Evolutionary conservation across 768 basidiomycete species (phyloP).

Genomic region (Naematelia encephala): DNA sequence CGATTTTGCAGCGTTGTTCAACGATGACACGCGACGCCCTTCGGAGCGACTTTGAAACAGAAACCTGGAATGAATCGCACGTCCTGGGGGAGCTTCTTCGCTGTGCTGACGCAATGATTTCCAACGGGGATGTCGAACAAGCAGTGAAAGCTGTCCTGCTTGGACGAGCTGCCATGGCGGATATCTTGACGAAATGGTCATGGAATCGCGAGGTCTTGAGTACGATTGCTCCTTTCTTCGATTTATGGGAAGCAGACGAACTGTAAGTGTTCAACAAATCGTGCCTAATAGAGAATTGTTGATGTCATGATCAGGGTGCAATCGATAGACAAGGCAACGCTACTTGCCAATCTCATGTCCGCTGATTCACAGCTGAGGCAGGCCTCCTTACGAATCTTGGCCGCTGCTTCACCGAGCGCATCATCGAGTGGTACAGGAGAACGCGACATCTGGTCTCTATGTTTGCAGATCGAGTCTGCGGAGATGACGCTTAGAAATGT

Average conservation of each 20-base stretch:
- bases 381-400: slow-evolving; percentile 56
- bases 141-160: slow-evolving; percentile 7
- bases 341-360: slow-evolving; percentile 64
- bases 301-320: slow-evolving; percentile 9
- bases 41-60: not conserved
- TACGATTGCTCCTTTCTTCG: slow-evolving; percentile 14
- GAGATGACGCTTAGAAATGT: slow-evolving; percentile 73
- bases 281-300: slow-evolving; percentile 12
- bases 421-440: not conserved
- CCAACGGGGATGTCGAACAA: not conserved
- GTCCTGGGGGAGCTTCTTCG: slow-evolving; percentile 17
- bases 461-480: slow-evolving; percentile 76
- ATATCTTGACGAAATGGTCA: slow-evolving; percentile 17
- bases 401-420: slow-evolving; percentile 10
- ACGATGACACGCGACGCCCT: not conserved
- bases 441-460: slow-evolving; percentile 47
- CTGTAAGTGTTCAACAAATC: slow-evolving; percentile 9
- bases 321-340: slow-evolving; percentile 40
- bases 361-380: slow-evolving; percentile 68
- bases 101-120: slow-evolving; percentile 1
- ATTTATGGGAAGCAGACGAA: slow-evolving; percentile 11
- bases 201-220: slow-evolving; percentile 41
- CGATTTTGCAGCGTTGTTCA: not conserved
- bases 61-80: slow-evolving; percentile 28
- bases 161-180: not conserved